Evolutionary conservation across 2,329 filamentous ascomycete species (phyloP).

Genomic region (Xenoacremonium recifei): DNA sequence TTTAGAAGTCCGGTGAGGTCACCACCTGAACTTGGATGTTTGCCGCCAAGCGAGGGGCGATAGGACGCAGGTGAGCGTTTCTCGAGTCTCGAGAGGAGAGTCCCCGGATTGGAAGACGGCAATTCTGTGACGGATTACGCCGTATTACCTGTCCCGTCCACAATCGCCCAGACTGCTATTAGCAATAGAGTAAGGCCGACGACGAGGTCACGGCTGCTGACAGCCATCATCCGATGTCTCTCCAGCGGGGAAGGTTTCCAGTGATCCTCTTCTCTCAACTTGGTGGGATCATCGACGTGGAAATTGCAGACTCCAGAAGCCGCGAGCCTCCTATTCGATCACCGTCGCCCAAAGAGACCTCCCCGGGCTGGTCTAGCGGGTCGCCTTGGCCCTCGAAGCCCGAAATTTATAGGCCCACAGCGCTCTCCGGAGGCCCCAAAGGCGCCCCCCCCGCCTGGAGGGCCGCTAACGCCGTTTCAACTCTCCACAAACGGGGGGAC

Average conservation of each 20-base stretch:
- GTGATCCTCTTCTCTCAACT: neutral
- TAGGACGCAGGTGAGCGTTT: too few species aligned
- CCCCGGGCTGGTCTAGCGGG: neutral
- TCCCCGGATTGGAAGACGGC: too few species aligned
- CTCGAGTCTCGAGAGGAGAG: too few species aligned
- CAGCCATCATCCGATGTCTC: neutral
- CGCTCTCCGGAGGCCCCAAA: slow-evolving; percentile 7
- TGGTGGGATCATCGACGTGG: slow-evolving; percentile 18
- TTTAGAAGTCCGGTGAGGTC: too few species aligned
- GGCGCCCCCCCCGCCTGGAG: slow-evolving; percentile 1
- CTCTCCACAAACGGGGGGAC: neutral
- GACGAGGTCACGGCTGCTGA: too few species aligned
- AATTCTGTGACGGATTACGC: too few species aligned
- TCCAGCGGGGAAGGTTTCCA: neutral
- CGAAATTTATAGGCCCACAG: slow-evolving; percentile 4
- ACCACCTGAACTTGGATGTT: too few species aligned
- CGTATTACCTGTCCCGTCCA: too few species aligned
- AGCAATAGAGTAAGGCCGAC: too few species aligned
- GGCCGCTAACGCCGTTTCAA: slow-evolving; percentile 10
- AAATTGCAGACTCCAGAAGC: slow-evolving; percentile 20
- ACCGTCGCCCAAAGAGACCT: neutral
- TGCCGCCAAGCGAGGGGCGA: too few species aligned
- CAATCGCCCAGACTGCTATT: too few species aligned
- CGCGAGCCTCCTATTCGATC: slow-evolving; percentile 18
- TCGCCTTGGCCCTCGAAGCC: neutral